A percentile compares a stretch with the other conserved stretches of the same genome.
phyloP scores from a whole-genome alignment of 2,329 filamentous ascomycete genomes.

The Penicillium capsulatum region DNA sequence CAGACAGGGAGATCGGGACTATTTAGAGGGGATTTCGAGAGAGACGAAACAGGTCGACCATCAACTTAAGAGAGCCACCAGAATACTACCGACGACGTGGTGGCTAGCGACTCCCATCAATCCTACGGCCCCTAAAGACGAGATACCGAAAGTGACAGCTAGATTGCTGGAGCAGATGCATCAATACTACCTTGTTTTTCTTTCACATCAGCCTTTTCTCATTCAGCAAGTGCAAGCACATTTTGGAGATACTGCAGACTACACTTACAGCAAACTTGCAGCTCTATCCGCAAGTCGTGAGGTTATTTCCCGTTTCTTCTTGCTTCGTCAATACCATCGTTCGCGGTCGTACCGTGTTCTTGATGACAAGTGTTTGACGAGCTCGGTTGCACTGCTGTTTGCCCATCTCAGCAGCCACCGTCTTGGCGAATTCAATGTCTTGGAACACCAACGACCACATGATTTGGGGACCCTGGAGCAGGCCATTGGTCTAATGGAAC shows the following conservation, averaged over 20 bases:
- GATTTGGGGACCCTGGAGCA: slow-evolving; percentile 7
- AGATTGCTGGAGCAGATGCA: slow-evolving; percentile 20
- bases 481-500: slow-evolving; percentile 6
- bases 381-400: slow-evolving; percentile 16
- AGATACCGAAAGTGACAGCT: slow-evolving; percentile 10
- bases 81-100: slow-evolving; percentile 14
- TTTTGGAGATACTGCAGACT: neutral
- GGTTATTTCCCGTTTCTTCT: slow-evolving; percentile 14
- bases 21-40: neutral
- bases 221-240: neutral
- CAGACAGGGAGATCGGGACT: neutral
- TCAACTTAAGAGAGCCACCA: slow-evolving; percentile 16
- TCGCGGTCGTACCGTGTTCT: slow-evolving; percentile 16
- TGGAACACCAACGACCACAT: slow-evolving; percentile 11
- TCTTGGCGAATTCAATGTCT: slow-evolving; percentile 1
- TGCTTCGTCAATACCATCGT: slow-evolving; percentile 13
- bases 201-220: slow-evolving; percentile 22
- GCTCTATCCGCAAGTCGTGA: slow-evolving; percentile 20
- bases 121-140: slow-evolving; percentile 1
- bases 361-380: slow-evolving; percentile 19
- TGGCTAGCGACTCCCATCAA: slow-evolving; percentile 8
- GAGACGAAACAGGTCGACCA: slow-evolving; percentile 19
- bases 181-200: slow-evolving; percentile 21
- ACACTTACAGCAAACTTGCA: slow-evolving; percentile 15
- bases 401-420: slow-evolving; percentile 18